Percentiles rank a stretch among this genome's conserved stretches.
Conservation (phyloP, 2,329 filamentous ascomycete genomes). For the Stemphylium beticola region DNA sequence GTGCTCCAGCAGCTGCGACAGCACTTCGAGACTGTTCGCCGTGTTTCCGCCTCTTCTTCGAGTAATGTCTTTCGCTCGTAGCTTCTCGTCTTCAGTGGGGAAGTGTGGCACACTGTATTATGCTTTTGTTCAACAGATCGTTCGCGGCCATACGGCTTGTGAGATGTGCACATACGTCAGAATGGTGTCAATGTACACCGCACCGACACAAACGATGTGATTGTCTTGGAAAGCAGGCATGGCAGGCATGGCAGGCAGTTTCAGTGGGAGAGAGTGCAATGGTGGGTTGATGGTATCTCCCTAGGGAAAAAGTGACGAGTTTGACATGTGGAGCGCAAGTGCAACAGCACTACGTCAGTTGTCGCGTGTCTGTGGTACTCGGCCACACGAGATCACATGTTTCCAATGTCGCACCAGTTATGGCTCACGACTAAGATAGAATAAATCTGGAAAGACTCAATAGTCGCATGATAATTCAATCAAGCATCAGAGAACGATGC, state of each 20-base stretch:
- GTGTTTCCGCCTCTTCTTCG: slow-evolving; percentile 75
- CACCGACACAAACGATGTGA: slow-evolving; percentile 69
- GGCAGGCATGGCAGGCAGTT: background rate
- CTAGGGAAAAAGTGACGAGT: background rate
- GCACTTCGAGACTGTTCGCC: slow-evolving; percentile 72
- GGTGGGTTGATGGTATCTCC: background rate
- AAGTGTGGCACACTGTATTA: slow-evolving; percentile 66
- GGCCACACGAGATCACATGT: slow-evolving; percentile 6
- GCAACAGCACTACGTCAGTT: slow-evolving; percentile 6
- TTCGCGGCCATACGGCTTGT: background rate
- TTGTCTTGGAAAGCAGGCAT: slow-evolving; percentile 20
- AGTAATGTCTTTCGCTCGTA: slow-evolving; percentile 66
- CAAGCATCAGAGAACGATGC: background rate
- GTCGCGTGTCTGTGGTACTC: background rate
- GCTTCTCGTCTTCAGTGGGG: slow-evolving; percentile 74
- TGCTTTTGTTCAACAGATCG: background rate
- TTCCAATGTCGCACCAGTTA: background rate
- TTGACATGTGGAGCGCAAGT: slow-evolving; percentile 8
- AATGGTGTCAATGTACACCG: slow-evolving; percentile 75
- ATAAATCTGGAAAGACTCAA: background rate
- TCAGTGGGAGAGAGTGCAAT: background rate
- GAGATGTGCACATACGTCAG: slow-evolving; percentile 2
- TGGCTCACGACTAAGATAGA: background rate
- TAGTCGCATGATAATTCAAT: background rate
- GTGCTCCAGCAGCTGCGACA: slow-evolving; percentile 60